Conservation (phyloP, 1,284 basidiomycete species). For the Prillingera fragicola region DNA sequence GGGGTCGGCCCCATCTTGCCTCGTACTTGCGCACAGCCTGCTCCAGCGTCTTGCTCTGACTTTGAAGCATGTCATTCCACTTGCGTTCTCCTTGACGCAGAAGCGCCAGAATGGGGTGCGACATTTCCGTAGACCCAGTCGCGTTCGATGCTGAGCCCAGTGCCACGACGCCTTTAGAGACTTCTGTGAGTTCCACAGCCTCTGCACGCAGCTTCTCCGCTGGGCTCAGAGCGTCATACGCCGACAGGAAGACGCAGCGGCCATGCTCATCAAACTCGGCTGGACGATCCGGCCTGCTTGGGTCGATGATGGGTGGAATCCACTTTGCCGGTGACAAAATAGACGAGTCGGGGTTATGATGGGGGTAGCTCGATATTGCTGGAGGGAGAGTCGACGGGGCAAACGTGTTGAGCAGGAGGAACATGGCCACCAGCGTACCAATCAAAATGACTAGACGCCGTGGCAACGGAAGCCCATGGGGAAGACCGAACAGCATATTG, state of each 20-base stretch:
- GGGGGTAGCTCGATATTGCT: constrained; percentile 26
- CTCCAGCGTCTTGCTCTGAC: constrained; percentile 50
- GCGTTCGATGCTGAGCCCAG: constrained; percentile 14
- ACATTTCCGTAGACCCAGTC: constrained; percentile 18
- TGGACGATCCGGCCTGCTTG: constrained; percentile 27
- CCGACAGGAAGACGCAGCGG: constrained; percentile 44
- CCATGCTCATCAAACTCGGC: constrained; percentile 45
- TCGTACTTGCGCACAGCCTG: constrained; percentile 51
- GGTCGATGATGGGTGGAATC: constrained; percentile 38
- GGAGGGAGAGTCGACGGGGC: constrained; percentile 35
- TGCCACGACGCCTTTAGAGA: constrained; percentile 36
- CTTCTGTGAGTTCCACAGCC: constrained; percentile 29
- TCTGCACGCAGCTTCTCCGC: constrained; percentile 37
- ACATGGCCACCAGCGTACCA: constrained; percentile 23
- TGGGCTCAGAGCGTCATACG: constrained; percentile 40
- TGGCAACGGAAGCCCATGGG: constrained; percentile 22
- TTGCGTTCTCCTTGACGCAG: constrained; percentile 49
- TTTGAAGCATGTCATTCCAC: constrained; percentile 47
- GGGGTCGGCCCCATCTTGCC: constrained; percentile 45
- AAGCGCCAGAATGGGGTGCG: constrained; percentile 48
- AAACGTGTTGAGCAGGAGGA: constrained; percentile 40
- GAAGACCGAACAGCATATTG: background rate
- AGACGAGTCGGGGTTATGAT: constrained; percentile 37
- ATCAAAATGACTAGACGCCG: constrained; percentile 32
- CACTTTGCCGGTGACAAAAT: constrained; percentile 40